Evolutionary conservation across 1,284 basidiomycete genomes (phyloP), one percentile per base, ranked within the genome.

Genomic region (Trichosporon asahii): DNA sequence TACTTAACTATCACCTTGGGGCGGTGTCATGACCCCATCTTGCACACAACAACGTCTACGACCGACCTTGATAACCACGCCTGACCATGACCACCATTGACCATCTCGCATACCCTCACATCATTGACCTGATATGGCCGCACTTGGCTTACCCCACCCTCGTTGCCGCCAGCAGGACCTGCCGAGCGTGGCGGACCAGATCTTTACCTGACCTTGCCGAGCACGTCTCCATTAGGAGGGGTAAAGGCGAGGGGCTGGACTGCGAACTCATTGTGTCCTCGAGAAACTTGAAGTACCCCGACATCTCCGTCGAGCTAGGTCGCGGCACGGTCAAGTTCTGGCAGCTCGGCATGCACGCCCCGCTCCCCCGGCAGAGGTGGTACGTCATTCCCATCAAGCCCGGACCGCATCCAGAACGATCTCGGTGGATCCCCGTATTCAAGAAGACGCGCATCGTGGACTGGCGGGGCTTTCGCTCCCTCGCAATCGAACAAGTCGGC

Each of bases 281-380:
- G 5, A 7, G 55, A 11, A 31, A 29, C 25, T 18, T 57, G 27
- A 11, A 29, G 18, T 27, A 31, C 9, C 55, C 55, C 27, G 25
- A 57, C 6, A 8, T 18, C 12, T 57, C 55, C 15, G 11, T 57
- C 3, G 27, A 29, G 25, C 55, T 29, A 3, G 55, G 12, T 5
- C 55, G 55, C 25, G 55, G 55, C 12, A 57, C 55, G 8, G 55
- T 57, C 55, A 57, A 18, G 27, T 57, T 57, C 55, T 57, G 55
- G 55, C 27, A 29, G 55, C 14, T 57, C 12, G 55, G 55, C 11
- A 18, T 57, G 55, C 55, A 18, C 25, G 11, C 55, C 2, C 27
- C 55, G 5, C 27, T 57, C 14, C 25, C 25, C 11, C 27, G 3
- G 27, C 55, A 57, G 27, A 25, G 18, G 2, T 29, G 55, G 55